Evolutionary conservation across 352 stramenopile genomes (phyloP).

Genomic region (Phytophthora foliorum): DNA sequence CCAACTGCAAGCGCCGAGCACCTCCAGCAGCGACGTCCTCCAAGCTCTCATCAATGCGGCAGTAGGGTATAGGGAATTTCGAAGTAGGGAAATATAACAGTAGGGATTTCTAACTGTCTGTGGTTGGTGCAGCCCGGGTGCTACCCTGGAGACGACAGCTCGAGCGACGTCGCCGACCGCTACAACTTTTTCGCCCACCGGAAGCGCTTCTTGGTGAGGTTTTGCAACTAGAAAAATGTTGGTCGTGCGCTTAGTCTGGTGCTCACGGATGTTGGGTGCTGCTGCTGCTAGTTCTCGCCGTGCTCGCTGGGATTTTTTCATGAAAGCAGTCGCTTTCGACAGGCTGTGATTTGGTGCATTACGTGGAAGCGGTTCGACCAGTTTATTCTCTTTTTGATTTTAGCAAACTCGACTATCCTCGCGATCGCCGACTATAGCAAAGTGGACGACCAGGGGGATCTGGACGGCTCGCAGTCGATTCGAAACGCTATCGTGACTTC

Average conservation of each 20-base stretch:
- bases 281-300: slow-evolving; percentile 55
- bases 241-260: background rate
- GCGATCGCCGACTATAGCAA: slow-evolving; percentile 82
- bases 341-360: slow-evolving; percentile 72
- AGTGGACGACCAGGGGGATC: slow-evolving; percentile 49
- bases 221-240: background rate
- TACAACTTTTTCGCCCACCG: slow-evolving; percentile 78
- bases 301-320: slow-evolving; percentile 62
- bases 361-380: slow-evolving; percentile 84
- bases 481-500: slow-evolving; percentile 72
- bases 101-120: background rate
- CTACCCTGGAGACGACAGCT: slow-evolving; percentile 67
- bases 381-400: slow-evolving; percentile 88
- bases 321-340: slow-evolving; percentile 61
- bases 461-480: slow-evolving; percentile 50
- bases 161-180: slow-evolving; percentile 52
- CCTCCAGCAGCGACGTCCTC: slow-evolving; percentile 17
- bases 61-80: slow-evolving; percentile 20
- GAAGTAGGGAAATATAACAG: background rate
- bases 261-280: background rate
- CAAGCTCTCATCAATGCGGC: slow-evolving; percentile 37
- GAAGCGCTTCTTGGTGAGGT: slow-evolving; percentile 62
- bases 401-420: slow-evolving; percentile 87
- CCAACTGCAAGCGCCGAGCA: background rate
- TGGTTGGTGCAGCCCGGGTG: slow-evolving; percentile 43